Conservation (phyloP, 1,284 basidiomycete genomes). For the Xanthoconium separans region DNA sequence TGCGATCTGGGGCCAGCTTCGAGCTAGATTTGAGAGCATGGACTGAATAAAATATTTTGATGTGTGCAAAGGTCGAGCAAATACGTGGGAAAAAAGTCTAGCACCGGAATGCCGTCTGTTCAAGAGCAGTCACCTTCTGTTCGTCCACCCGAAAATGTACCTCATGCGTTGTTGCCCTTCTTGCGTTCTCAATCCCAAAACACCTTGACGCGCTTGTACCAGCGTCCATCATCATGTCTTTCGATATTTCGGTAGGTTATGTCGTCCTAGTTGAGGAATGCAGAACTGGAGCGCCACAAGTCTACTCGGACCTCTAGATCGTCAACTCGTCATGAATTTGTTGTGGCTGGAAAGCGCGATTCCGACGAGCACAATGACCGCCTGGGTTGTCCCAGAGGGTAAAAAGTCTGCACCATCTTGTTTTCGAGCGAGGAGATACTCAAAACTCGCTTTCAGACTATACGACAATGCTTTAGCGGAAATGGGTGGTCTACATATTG, state of each 20-base stretch:
- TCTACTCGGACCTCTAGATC: conserved; percentile 80
- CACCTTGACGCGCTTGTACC: conserved; percentile 83
- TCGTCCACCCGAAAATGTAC: conserved; percentile 21
- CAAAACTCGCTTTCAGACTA: conserved; percentile 44
- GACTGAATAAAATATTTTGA: too few species aligned
- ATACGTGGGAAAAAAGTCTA: too few species aligned
- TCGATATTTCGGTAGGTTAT: conserved; percentile 78
- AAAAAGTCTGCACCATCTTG: conserved; percentile 53
- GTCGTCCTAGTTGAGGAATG: background rate
- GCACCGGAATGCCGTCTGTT: conserved; percentile 24
- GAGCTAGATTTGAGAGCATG: too few species aligned
- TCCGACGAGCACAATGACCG: conserved; percentile 67
- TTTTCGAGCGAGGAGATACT: conserved; percentile 15
- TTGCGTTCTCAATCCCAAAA: conserved; percentile 85
- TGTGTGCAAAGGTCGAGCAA: too few species aligned
- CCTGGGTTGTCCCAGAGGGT: conserved; percentile 78
- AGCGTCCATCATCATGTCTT: conserved; percentile 89
- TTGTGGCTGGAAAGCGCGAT: conserved; percentile 89
- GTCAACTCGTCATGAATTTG: conserved; percentile 89
- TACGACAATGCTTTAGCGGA: conserved; percentile 71
- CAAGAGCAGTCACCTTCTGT: conserved; percentile 18
- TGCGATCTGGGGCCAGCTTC: too few species aligned
- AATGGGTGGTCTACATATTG: conserved; percentile 73
- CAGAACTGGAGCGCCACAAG: conserved; percentile 42
- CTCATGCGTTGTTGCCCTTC: conserved; percentile 76